Percentiles rank a stretch among this genome's conserved stretches.
phyloP scores from a whole-genome alignment of 2,329 filamentous ascomycete genomes.

The Colletotrichum chlorophyti region DNA sequence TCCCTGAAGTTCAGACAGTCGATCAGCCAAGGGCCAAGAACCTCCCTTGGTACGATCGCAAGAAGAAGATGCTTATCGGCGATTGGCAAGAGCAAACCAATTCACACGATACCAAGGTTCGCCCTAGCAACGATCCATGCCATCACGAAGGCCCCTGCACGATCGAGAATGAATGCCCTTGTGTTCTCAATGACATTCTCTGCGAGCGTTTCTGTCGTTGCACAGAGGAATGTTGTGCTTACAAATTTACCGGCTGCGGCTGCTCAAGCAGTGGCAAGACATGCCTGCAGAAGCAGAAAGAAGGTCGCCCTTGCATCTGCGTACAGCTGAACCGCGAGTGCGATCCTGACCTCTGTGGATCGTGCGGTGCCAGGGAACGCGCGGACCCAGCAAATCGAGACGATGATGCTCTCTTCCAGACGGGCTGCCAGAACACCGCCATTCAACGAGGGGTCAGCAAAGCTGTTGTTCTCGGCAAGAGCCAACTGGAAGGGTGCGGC shows the following conservation, averaged over 20 bases:
- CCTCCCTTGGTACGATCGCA: slow-evolving; percentile 63
- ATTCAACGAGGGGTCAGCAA: slow-evolving; percentile 74
- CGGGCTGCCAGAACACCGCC: slow-evolving; percentile 74
- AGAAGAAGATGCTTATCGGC: slow-evolving; percentile 58
- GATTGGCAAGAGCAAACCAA: slow-evolving; percentile 64
- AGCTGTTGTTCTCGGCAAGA: slow-evolving; percentile 72
- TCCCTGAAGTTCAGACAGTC: slow-evolving; percentile 35
- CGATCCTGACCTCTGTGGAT: slow-evolving; percentile 76
- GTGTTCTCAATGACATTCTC: slow-evolving; percentile 64
- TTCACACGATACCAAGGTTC: slow-evolving; percentile 61
- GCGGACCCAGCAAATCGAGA: slow-evolving; percentile 73
- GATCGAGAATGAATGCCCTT: slow-evolving; percentile 62
- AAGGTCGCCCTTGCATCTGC: slow-evolving; percentile 71
- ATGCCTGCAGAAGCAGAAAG: slow-evolving; percentile 62
- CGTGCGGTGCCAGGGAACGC: slow-evolving; percentile 73
- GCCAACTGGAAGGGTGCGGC: slow-evolving; percentile 71
- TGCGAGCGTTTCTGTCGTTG: slow-evolving; percentile 79
- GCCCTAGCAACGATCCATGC: slow-evolving; percentile 69
- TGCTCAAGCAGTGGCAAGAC: slow-evolving; percentile 68
- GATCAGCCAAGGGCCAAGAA: slow-evolving; percentile 47
- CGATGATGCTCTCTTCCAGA: slow-evolving; percentile 60
- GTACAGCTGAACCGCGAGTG: slow-evolving; percentile 78
- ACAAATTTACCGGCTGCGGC: slow-evolving; percentile 71
- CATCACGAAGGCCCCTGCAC: slow-evolving; percentile 73
- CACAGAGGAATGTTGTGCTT: slow-evolving; percentile 62